Percentiles rank a stretch among this genome's conserved stretches.
Evolutionary conservation across 1,284 basidiomycete species (phyloP).

Genomic region (Apiotrichum sp.): DNA sequence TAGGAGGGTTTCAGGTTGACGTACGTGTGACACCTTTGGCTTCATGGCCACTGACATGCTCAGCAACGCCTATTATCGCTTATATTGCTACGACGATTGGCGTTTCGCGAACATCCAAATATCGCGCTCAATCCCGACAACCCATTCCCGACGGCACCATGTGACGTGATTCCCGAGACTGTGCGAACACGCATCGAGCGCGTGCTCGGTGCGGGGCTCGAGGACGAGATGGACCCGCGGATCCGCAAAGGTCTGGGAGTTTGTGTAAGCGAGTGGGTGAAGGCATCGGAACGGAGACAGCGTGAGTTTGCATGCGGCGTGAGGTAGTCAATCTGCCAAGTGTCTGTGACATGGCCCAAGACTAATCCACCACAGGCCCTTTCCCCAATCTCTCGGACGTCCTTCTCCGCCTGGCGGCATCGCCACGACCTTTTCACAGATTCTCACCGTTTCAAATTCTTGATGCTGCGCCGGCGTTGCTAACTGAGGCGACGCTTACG

Average conservation of each 20-base stretch:
- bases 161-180: constrained; percentile 34
- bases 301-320: constrained; percentile 21
- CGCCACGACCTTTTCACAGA: constrained; percentile 35
- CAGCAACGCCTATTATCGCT: constrained; percentile 38
- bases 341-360: too few species aligned
- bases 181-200: constrained; percentile 33
- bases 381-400: constrained; percentile 28
- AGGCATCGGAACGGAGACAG: constrained; percentile 29
- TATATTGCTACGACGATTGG: constrained; percentile 33
- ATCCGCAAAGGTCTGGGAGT: constrained; percentile 39
- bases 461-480: constrained; percentile 27
- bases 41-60: not conserved
- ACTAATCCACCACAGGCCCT: constrained; percentile 24
- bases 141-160: constrained; percentile 29
- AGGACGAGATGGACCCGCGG: constrained; percentile 39
- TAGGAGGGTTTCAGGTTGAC: constrained; percentile 43
- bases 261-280: constrained; percentile 36
- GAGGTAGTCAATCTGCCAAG: too few species aligned
- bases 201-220: constrained; percentile 36
- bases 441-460: constrained; percentile 41
- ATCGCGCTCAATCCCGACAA: constrained; percentile 28
- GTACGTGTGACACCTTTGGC: constrained; percentile 18
- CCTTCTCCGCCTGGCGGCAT: constrained; percentile 31
- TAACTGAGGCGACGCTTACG: constrained; percentile 24
- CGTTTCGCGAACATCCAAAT: constrained; percentile 30